phyloP scores from a whole-genome alignment of 306 rosid genomes.

The Pachyrhizus erosus region DNA sequence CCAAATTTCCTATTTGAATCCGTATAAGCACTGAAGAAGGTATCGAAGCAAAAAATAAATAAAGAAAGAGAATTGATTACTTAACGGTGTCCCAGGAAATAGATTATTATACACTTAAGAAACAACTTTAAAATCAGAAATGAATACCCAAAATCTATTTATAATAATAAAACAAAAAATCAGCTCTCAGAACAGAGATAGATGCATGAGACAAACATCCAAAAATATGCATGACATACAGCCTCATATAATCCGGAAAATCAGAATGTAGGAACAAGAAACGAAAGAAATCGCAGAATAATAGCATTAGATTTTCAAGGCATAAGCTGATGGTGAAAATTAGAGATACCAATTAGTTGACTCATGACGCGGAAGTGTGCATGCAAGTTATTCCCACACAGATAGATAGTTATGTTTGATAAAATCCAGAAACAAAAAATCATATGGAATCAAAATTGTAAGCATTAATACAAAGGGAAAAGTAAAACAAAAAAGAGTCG shows the following conservation, averaged over 20 bases:
- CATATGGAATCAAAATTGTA: background rate
- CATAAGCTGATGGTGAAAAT: background rate
- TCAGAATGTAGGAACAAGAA: background rate
- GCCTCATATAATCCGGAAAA: background rate
- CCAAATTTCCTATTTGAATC: background rate
- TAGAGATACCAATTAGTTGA: constrained; percentile 33
- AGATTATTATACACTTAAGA: constrained; percentile 18
- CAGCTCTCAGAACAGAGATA: background rate
- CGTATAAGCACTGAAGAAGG: background rate
- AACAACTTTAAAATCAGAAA: background rate
- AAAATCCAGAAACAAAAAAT: background rate
- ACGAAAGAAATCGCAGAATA: constrained; percentile 25
- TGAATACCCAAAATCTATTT: constrained; percentile 30
- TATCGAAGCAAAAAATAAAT: constrained; percentile 1
- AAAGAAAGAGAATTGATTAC: background rate
- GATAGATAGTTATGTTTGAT: background rate
- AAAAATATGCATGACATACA: background rate
- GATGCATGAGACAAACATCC: too few relatives aligned
- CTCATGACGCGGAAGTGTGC: constrained; percentile 1
- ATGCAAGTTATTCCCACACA: constrained; percentile 10
- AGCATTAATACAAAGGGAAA: too few relatives aligned
- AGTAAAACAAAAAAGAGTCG: background rate
- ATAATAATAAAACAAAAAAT: background rate
- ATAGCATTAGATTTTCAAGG: constrained; percentile 19
- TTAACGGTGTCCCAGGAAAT: constrained; percentile 23